These are phyloP conservation scores for Populus tremula DNA, from an alignment of 345 rosid genomes.

Conservation along the genomic window DNA sequence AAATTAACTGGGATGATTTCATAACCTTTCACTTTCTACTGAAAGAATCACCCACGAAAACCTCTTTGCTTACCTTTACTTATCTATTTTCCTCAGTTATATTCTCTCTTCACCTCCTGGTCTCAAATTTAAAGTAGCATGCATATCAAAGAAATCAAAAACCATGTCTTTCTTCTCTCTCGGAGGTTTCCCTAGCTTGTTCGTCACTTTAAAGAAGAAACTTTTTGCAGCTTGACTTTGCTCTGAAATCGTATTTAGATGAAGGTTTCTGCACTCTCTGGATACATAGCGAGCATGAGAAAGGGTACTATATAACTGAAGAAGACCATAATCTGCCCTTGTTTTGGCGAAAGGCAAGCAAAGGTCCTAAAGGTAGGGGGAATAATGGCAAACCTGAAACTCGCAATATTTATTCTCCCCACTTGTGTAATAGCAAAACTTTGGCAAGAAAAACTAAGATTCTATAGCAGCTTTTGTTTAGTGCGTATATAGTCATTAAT, in stretches of 20 bases:
- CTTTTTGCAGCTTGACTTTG: constrained; percentile 1
- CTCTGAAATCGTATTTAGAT: neutral
- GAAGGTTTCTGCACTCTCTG: neutral
- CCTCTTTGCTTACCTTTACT: neutral
- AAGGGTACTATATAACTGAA: neutral
- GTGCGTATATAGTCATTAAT: too few species aligned
- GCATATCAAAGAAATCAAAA: neutral
- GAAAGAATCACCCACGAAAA: neutral
- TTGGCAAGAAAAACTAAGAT: neutral
- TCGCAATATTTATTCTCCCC: too few species aligned
- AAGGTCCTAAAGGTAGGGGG: neutral
- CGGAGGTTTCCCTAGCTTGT: neutral
- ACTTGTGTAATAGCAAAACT: neutral
- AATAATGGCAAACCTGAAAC: neutral
- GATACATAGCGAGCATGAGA: neutral
- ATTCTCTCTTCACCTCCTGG: neutral
- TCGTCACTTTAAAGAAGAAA: neutral
- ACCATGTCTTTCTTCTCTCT: neutral
- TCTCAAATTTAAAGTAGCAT: neutral
- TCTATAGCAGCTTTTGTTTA: neutral
- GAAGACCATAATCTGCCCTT: neutral
- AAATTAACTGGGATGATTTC: neutral
- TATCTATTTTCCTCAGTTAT: neutral
- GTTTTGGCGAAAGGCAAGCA: neutral
- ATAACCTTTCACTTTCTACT: neutral